Base-by-base conservation (phyloP, 805 yeast genomes). In the Nakazawaea holstii region DNA sequence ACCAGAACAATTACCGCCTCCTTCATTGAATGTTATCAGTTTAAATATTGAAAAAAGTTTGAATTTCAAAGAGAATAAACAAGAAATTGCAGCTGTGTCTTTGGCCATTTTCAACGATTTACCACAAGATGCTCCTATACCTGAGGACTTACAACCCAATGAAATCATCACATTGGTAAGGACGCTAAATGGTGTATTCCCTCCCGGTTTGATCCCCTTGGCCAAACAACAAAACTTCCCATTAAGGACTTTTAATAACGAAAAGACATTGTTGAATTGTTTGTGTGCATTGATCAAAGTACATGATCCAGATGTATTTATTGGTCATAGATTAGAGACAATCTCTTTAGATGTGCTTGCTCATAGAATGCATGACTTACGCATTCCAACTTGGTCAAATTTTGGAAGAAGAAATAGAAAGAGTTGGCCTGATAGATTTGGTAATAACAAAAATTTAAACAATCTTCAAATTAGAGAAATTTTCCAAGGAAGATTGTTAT, bases 231-330 rank as follows among this genome's bases (percentile, higher is more conserved):
- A 73, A 55, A 72, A 71, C 40, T 59, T 81, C 38, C 68, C 64
- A 41, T 61, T 86, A 29, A 73, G 83, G 53, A 62, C 77, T 8
- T 85, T 87, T 57, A 83, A 82, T 29, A 83, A 77, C 53, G 98
- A 94, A 58, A 80, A 79, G 51, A 77, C 87, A 0, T 63, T 94
- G 58, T 70, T 94, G 41, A 80, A 80, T 50, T 84, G 87, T 62
- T 76, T 94, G 42, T 73, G 90, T 46, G 92, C 87, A 0, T 64
- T 80, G 59, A 67, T 92, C 41, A 84, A 81, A 55, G 68, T 67
- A 36, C 68, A 76, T n/a, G 99, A 94, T 64, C 97, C 98, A 0
- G 99, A 94, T 68, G 84, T 90, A 2, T 77, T 89, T 45, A 61
- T 92, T 35, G 99, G 99, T 29, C 98, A 94, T 61, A 74, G 84